Percentiles rank a stretch among this genome's conserved stretches.
Conservation (phyloP, 208 protist genomes). For the Wallacemonas sp. region DNA sequence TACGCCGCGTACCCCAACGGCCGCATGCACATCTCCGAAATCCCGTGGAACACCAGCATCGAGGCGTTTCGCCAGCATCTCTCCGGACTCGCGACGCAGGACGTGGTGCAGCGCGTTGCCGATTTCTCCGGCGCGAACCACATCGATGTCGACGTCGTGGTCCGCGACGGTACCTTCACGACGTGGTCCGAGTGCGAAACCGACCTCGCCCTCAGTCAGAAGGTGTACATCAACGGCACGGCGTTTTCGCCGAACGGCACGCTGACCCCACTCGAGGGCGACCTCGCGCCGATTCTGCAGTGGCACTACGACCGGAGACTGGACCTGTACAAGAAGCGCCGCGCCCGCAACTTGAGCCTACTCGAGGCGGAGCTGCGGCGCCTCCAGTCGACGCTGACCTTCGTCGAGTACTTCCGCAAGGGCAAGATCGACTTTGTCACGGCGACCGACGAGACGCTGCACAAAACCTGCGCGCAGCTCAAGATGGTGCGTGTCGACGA, state of each 20-base stretch:
- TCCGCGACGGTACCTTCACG: constrained; percentile 51
- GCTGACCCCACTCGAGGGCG: constrained; percentile 72
- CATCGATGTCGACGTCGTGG: constrained; percentile 87
- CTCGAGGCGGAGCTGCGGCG: constrained; percentile 70
- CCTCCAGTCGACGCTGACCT: constrained; percentile 74
- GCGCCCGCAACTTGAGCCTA: constrained; percentile 67
- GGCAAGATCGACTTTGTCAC: constrained; percentile 87
- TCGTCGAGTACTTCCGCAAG: constrained; percentile 83
- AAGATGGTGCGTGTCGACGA: constrained; percentile 76
- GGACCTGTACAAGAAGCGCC: constrained; percentile 86
- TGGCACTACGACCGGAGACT: constrained; percentile 92
- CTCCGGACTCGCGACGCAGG: constrained; percentile 59
- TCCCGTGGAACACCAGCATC: constrained; percentile 76
- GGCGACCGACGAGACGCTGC: constrained; percentile 75
- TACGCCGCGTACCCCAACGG: constrained; percentile 68
- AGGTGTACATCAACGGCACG: constrained; percentile 84
- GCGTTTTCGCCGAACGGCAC: constrained; percentile 84
- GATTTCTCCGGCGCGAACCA: constrained; percentile 92
- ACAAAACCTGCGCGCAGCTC: constrained; percentile 66
- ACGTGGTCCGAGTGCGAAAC: constrained; percentile 80
- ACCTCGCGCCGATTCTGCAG: constrained; percentile 78
- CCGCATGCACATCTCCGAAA: constrained; percentile 75
- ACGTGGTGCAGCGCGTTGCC: constrained; percentile 86
- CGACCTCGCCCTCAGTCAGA: constrained; percentile 69
- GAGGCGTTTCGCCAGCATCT: constrained; percentile 79